Base-by-base conservation (phyloP, 805 yeast species). In the Candida xiaguanensis region DNA sequence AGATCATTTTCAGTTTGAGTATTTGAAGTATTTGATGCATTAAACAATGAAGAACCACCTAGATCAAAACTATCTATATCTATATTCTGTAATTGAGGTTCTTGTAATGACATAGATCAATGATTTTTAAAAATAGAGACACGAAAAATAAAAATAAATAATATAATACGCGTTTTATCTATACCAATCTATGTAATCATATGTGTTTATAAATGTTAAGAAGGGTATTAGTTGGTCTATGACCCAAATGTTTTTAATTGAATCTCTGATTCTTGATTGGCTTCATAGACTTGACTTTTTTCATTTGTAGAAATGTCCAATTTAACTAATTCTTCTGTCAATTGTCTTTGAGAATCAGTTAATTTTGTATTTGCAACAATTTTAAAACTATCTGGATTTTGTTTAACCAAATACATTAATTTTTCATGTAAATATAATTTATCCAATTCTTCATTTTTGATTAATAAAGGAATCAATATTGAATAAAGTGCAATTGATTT, bases 351-450 rank as follows among this genome's bases (percentile, higher is more conserved):
- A 0, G 58, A 59, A 0, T 48, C 56, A 23, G 61, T 61, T 13
- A 80, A 54, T 0, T 50, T 49, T 1, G 51, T 55, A 19, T 55
- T 64, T 11, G 80, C 65, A 2, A 71, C 74, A 0, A 34, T 29
- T 45, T 80, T 82, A 61, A 82, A 82, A 7, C 62, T 52, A 1
- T 52, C 59, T 0, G 80, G 65, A 41, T 69, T 63, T 36, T 68
- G 52, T 12, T 62, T 58, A 12, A 80, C 65, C 40, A 83, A 58
- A 7, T 65, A 64, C 22, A 79, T 32, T 34, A 82, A 44, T 43
- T 75, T 74, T 11, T 63, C 67, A 42, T 71, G 78, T 5, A 73
- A 50, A 34, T 77, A 78, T 1, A 47, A 47, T 12, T 53, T 59
- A 40, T 62, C 47, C 3, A 62, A 28, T 1, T 42, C 42, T 2